These are phyloP conservation scores for Kandelia obovata DNA, from an alignment of 345 rosid genomes.

Conservation along the genomic window DNA sequence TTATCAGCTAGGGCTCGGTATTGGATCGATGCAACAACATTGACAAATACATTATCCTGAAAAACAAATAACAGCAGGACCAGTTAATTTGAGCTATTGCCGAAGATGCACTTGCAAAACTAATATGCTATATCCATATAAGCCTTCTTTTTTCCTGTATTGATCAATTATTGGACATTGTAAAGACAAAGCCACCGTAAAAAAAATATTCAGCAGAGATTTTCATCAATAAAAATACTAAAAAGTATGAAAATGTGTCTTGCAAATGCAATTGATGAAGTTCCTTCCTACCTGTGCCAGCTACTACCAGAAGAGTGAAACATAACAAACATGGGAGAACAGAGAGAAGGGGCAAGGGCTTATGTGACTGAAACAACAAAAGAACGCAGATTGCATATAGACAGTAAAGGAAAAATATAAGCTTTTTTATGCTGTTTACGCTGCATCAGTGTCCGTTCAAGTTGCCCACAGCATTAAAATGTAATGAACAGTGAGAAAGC, in stretches of 20 bases:
- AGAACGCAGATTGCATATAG: too few species aligned
- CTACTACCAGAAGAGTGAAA: not conserved
- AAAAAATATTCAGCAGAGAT: not conserved
- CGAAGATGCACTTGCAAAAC: not conserved
- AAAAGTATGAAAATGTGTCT: not conserved
- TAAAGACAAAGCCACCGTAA: too few species aligned
- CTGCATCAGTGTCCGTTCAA: not conserved
- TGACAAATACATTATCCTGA: constrained; percentile 25
- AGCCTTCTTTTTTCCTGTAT: too few species aligned
- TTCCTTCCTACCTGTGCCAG: not conserved
- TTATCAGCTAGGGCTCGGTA: constrained; percentile 22
- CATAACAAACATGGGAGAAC: not conserved
- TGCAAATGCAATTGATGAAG: not conserved
- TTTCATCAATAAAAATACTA: not conserved
- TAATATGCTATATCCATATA: too few species aligned
- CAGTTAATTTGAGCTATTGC: not conserved
- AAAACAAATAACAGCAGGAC: constrained; percentile 7
- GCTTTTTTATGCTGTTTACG: not conserved
- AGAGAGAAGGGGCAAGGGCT: not conserved
- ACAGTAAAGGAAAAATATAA: not conserved
- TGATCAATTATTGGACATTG: too few species aligned
- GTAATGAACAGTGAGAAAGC: not conserved
- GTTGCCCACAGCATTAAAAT: not conserved
- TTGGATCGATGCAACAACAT: constrained; percentile 20
- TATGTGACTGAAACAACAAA: too few species aligned